These are phyloP conservation scores for Aegilops bicornis DNA, from an alignment of 176 grass and related monocot genomes.

Conservation along the genomic window DNA sequence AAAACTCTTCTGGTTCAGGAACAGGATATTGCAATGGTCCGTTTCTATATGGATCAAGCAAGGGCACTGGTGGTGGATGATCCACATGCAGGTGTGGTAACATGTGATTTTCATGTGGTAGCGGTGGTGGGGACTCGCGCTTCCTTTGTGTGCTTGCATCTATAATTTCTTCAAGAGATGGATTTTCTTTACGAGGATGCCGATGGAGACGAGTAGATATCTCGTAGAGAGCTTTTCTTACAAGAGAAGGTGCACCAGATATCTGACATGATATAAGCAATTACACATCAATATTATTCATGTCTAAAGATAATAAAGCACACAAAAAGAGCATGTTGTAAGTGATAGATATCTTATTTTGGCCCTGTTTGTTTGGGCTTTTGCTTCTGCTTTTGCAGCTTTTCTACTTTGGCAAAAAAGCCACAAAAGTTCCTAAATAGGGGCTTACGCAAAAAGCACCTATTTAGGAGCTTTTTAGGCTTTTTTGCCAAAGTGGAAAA, in stretches of 20 bases:
- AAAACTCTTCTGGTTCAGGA: conserved; percentile 71
- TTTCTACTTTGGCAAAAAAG: no score
- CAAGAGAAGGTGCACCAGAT: conserved; percentile 73
- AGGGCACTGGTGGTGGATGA: conserved; percentile 45
- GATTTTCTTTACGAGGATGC: conserved; percentile 88
- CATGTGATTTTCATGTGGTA: conserved; percentile 49
- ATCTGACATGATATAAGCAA: conserved; percentile 54
- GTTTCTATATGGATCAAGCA: conserved; percentile 65
- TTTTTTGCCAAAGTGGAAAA: no score
- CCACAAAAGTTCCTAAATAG: no score
- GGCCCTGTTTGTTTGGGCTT: no score
- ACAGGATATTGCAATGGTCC: conserved; percentile 49
- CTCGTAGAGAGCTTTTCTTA: conserved; percentile 85
- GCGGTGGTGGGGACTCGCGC: conserved; percentile 36
- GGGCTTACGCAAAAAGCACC: no score
- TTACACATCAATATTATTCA: conserved; percentile 18
- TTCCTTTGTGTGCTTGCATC: conserved; percentile 76
- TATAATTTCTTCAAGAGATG: conserved; percentile 90
- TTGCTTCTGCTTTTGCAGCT: no score
- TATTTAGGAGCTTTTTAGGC: no score
- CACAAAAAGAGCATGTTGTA: conserved; percentile 18
- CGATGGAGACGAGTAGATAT: conserved; percentile 91
- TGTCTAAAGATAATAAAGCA: conserved; percentile 16
- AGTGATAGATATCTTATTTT: neutral
- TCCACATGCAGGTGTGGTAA: conserved; percentile 47